phyloP scores from a whole-genome alignment of 345 rosid genomes.

The Gossypium mustelinum region DNA sequence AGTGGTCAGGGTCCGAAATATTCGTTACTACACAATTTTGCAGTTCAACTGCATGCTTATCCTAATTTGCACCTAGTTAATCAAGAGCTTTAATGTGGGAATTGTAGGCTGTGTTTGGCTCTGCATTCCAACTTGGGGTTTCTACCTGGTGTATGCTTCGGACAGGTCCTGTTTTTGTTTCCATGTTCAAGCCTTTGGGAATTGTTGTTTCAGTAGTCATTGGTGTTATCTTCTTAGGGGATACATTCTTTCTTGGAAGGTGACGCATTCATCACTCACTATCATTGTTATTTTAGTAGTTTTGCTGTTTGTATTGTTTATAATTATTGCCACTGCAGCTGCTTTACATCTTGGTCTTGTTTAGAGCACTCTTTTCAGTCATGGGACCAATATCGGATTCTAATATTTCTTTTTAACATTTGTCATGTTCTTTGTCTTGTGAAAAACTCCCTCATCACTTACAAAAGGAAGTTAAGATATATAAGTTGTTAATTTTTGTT shows the following conservation, averaged over 20 bases:
- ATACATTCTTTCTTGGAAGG: slow-evolving; percentile 57
- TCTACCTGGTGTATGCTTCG: slow-evolving; percentile 54
- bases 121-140: slow-evolving; percentile 58
- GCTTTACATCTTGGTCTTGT: neutral
- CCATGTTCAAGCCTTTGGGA: slow-evolving; percentile 70
- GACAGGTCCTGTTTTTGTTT: slow-evolving; percentile 63
- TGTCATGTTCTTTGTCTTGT: slow-evolving; percentile 6
- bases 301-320: slow-evolving; percentile 6
- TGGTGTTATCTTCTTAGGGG: slow-evolving; percentile 47
- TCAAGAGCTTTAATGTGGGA: neutral
- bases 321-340: neutral
- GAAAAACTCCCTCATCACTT: neutral
- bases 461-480: neutral
- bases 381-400: neutral
- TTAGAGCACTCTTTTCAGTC: neutral
- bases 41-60: neutral
- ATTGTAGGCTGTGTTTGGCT: slow-evolving; percentile 36
- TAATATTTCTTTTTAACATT: neutral
- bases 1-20: slow-evolving; percentile 10
- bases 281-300: neutral
- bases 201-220: slow-evolving; percentile 37
- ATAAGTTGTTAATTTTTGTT: neutral
- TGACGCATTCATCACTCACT: slow-evolving; percentile 11
- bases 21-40: neutral
- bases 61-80: neutral